Evolutionary conservation across 2,329 filamentous ascomycete genomes (phyloP).

Genomic region (Zymoseptoria crescenta): DNA sequence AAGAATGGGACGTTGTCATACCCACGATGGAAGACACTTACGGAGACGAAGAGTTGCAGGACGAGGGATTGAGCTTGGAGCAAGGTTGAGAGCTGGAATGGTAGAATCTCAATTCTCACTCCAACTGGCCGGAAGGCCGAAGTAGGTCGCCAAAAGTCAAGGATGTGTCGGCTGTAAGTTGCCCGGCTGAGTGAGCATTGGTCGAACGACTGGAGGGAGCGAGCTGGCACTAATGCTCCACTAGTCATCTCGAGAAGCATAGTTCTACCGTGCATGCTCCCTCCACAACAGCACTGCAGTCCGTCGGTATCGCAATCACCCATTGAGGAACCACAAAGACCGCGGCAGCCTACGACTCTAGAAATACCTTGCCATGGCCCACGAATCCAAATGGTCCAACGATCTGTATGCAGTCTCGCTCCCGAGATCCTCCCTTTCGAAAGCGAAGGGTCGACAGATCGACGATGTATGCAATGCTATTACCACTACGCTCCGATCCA

Average conservation of each 20-base stretch:
- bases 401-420: neutral
- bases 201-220: slow-evolving; percentile 2
- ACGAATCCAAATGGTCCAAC: neutral
- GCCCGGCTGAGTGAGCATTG: slow-evolving; percentile 1
- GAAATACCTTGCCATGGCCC: too few species aligned
- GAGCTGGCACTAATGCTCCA: slow-evolving; percentile 2
- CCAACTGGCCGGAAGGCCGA: neutral
- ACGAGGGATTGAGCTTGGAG: slow-evolving; percentile 18
- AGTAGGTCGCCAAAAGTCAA: neutral
- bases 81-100: slow-evolving; percentile 14
- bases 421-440: neutral
- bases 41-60: slow-evolving; percentile 16
- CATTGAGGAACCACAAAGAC: too few species aligned
- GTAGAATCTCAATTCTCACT: neutral
- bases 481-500: neutral
- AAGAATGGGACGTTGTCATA: slow-evolving; percentile 29
- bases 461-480: neutral
- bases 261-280: neutral
- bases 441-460: neutral
- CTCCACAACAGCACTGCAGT: too few species aligned
- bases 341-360: too few species aligned
- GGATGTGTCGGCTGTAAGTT: neutral
- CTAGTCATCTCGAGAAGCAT: slow-evolving; percentile 2
- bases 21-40: slow-evolving; percentile 29
- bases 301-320: too few species aligned